Base-by-base conservation (phyloP, 768 basidiomycete species). In the Lyophyllum atratum region DNA sequence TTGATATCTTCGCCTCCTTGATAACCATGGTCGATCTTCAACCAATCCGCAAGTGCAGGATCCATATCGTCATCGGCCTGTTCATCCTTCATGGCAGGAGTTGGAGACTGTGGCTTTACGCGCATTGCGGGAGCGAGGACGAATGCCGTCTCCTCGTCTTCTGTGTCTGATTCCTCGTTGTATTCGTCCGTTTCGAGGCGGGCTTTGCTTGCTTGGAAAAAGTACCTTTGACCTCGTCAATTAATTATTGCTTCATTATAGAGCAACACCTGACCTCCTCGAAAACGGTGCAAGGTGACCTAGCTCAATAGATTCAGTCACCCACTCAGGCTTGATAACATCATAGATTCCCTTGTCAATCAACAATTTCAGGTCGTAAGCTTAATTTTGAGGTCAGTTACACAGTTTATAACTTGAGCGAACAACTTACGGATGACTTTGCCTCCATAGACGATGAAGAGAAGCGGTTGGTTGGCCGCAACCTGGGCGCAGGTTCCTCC, bases 311-410 rank as follows among this genome's bases (percentile, higher is more conserved):
- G 88, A 95, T 65, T 94, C 91, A 34, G 78, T 66, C 52, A 98
- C 76, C 94, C 95, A 98, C 26, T 81, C 73, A 0, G 95, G 92
- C 54, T 81, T 86, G 57, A 96, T 74, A 49, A 96, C 85, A 60
- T 93, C 88, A 54, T 85, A 75, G 0, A 77, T 75, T 3, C 80
- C 87, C 64, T 90, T 92, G 55, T 87, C 79, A 49, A 93, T 86
- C 54, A 90, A 71, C 52, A 85, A 70, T 68, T 83, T 87, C 62
- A 92, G 75, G 62, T 90, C 85, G 63, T 87, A 89, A 0, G 88
- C 90, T 92, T 53, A 42, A 49, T 43, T 56, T 15, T 28, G 40
- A 40, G 46, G 44, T 37, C 39, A 19, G 26, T 37, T 4, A 28
- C 26, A 43, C 37, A 44, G 5, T 56, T 44, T 51, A 26, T 49